Evolutionary conservation across 1,284 basidiomycete genomes (phyloP).

Genomic region (Ceratobasidium sp.): DNA sequence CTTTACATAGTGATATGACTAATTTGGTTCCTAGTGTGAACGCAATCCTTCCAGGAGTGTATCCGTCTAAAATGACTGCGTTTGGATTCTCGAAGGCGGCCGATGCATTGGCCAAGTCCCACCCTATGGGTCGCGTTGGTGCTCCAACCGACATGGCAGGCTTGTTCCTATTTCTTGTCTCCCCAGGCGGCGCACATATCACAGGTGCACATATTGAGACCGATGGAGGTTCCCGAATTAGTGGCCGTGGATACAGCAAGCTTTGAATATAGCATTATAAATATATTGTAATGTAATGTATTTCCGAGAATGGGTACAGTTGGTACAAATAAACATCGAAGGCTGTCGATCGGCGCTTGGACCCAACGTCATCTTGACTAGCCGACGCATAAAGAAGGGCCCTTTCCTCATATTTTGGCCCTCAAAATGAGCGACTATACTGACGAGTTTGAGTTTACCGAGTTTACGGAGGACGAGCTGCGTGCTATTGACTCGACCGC

Average conservation of each 20-base stretch:
- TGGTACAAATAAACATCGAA: not conserved
- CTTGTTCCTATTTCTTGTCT: constrained; percentile 72
- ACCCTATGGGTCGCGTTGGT: constrained; percentile 75
- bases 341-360: not conserved
- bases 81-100: constrained; percentile 66
- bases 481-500: constrained; percentile 56
- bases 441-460: constrained; percentile 60
- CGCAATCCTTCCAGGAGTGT: constrained; percentile 81
- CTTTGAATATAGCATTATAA: not conserved
- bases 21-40: constrained; percentile 67
- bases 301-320: not conserved
- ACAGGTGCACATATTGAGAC: constrained; percentile 75
- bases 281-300: not conserved
- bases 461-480: constrained; percentile 65
- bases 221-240: constrained; percentile 62
- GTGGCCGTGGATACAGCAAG: constrained; percentile 33
- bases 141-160: constrained; percentile 77
- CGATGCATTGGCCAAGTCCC: constrained; percentile 57
- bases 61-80: constrained; percentile 87
- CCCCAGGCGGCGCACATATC: constrained; percentile 72
- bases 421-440: constrained; percentile 57
- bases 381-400: no score
- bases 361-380: no score
- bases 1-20: not conserved
- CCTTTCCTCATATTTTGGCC: no score